A percentile compares a stretch with the other conserved stretches of the same genome.
These are phyloP conservation scores for Fomes fomentarius DNA, from an alignment of 1,284 basidiomycete genomes.

Conservation along the genomic window DNA sequence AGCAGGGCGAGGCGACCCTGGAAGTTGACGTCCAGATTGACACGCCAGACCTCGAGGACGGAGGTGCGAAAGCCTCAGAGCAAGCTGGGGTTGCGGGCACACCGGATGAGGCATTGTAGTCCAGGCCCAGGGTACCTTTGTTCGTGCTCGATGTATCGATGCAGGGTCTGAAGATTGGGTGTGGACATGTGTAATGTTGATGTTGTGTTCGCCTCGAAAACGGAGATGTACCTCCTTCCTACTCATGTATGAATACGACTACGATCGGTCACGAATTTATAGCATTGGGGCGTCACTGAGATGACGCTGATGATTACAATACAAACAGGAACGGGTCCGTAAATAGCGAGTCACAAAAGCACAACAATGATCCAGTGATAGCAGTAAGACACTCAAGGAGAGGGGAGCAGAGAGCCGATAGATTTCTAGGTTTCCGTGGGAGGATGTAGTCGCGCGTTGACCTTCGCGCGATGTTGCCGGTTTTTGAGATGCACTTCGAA, in stretches of 20 bases:
- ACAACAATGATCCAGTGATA: constrained; percentile 29
- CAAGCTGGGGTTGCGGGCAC: constrained; percentile 1
- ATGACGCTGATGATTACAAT: constrained; percentile 19
- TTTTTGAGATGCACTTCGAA: constrained; percentile 93
- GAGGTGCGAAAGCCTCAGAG: constrained; percentile 2
- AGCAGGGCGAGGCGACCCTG: constrained; percentile 10
- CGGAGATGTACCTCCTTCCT: not conserved
- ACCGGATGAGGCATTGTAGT: not conserved
- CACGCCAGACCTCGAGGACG: constrained; percentile 9
- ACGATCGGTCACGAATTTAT: not conserved
- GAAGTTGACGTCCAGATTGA: constrained; percentile 5
- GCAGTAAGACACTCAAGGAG: constrained; percentile 18
- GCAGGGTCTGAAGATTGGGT: not conserved
- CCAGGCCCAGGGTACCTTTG: not conserved
- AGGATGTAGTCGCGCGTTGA: constrained; percentile 43
- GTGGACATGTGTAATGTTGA: not conserved
- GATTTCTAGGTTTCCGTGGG: constrained; percentile 14
- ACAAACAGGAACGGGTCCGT: constrained; percentile 18
- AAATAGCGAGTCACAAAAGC: constrained; percentile 27
- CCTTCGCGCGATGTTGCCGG: constrained; percentile 65
- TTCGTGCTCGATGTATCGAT: no score
- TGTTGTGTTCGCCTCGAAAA: no score
- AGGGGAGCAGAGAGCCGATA: not conserved
- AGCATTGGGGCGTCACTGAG: constrained; percentile 8
- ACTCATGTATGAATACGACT: not conserved